A percentile compares a stretch with the other conserved stretches of the same genome.
Conservation (phyloP, 805 yeast genomes). For the Lachancea cidri region DNA sequence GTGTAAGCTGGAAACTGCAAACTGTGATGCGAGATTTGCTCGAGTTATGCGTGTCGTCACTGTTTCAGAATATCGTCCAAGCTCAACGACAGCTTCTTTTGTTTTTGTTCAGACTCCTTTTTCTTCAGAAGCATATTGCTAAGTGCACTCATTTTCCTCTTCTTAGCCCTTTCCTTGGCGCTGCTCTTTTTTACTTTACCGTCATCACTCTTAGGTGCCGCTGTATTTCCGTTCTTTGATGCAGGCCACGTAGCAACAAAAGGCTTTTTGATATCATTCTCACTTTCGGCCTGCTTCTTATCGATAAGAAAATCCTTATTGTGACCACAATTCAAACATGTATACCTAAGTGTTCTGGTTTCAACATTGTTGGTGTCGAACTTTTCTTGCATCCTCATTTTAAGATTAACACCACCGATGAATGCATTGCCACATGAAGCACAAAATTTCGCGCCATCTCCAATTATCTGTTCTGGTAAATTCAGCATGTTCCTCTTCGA, state of each 20-base stretch:
- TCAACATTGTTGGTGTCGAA: background rate
- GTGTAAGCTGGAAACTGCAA: no score
- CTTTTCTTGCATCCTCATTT: conserved; percentile 16
- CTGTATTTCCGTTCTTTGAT: conserved; percentile 1
- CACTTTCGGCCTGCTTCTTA: conserved; percentile 3
- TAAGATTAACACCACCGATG: conserved; percentile 28
- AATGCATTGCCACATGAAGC: conserved; percentile 28
- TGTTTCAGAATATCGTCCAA: conserved; percentile 46
- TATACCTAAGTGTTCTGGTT: conserved; percentile 18
- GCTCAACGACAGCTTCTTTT: conserved; percentile 36
- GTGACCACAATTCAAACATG: conserved; percentile 29
- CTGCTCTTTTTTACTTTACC: conserved; percentile 8
- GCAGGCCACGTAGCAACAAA: conserved; percentile 28
- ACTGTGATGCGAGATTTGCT: no score
- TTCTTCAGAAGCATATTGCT: conserved; percentile 39
- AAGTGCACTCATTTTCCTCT: conserved; percentile 42
- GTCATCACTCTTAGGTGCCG: conserved; percentile 1
- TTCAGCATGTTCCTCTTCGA: conserved; percentile 24
- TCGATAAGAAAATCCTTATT: conserved; percentile 11
- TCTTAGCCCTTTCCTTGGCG: conserved; percentile 41
- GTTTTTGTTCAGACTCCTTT: conserved; percentile 34
- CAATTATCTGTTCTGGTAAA: conserved; percentile 20
- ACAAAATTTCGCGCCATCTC: conserved; percentile 26
- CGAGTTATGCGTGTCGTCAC: conserved; percentile 1
- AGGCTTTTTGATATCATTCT: background rate